Evolutionary conservation across 345 rosid species (phyloP).

Genomic region (Boechera retrofracta): DNA sequence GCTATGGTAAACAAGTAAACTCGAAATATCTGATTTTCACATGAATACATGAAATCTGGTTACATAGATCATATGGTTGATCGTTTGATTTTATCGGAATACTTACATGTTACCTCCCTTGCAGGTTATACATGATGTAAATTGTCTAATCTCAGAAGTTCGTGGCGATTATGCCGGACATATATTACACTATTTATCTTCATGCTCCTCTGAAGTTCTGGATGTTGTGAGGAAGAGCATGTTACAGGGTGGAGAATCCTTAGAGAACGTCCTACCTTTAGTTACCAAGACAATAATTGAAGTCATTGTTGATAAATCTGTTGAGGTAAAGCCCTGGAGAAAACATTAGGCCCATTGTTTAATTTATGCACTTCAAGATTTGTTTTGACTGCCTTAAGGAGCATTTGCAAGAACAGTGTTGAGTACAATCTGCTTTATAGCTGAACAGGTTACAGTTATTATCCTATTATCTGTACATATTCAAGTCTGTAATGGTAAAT

Average conservation of each 20-base stretch:
- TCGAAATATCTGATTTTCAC: not conserved
- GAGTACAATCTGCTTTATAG: conserved; percentile 14
- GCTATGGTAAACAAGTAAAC: conserved; percentile 13
- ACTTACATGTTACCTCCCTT: conserved; percentile 43
- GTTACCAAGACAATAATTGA: conserved; percentile 62
- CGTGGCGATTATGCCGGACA: conserved; percentile 64
- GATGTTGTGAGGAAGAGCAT: conserved; percentile 80
- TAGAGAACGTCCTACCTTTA: conserved; percentile 60
- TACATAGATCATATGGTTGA: not conserved
- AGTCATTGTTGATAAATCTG: conserved; percentile 76
- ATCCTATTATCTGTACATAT: not conserved
- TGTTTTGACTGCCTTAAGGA: conserved; percentile 16
- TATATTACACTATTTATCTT: conserved; percentile 62
- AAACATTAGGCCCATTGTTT: conserved; percentile 7
- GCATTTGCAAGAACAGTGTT: conserved; percentile 11
- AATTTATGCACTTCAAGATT: conserved; percentile 9
- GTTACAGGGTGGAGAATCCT: conserved; percentile 63
- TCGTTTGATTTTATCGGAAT: conserved; percentile 11
- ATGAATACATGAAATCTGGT: conserved; percentile 13
- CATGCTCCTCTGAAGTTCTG: conserved; percentile 67
- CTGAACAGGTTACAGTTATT: not conserved
- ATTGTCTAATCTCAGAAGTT: conserved; percentile 63
- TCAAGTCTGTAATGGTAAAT: not conserved
- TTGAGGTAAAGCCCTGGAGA: conserved; percentile 63
- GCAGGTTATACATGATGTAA: conserved; percentile 87